phyloP scores from a whole-genome alignment of 208 protist species.

The Novymonas esmeraldas region DNA sequence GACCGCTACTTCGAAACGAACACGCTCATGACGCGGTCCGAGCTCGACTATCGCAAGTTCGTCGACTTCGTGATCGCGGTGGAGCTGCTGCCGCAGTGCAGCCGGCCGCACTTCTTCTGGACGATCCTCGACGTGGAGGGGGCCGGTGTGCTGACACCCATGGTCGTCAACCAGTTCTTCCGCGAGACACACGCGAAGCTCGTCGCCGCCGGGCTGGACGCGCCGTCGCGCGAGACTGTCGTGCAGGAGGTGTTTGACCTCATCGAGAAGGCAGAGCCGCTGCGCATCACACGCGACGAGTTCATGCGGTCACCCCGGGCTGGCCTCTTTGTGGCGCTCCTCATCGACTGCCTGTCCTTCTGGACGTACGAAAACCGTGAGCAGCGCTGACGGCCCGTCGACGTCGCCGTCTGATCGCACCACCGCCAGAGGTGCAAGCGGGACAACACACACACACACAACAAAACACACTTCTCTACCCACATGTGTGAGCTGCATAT shows the following conservation, averaged over 20 bases:
- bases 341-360: constrained; percentile 92
- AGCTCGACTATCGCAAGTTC: constrained; percentile 94
- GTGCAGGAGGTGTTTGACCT: constrained; percentile 92
- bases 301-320: constrained; percentile 80
- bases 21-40: constrained; percentile 79
- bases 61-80: constrained; percentile 93
- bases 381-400: constrained; percentile 35
- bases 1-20: constrained; percentile 92
- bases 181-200: constrained; percentile 88
- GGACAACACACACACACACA: no score
- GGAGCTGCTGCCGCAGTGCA: constrained; percentile 82
- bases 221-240: constrained; percentile 73
- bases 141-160: constrained; percentile 64
- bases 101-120: constrained; percentile 86
- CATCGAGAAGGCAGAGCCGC: constrained; percentile 77
- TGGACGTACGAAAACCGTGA: constrained; percentile 92
- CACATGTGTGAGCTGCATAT: background rate
- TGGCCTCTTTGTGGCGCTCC: constrained; percentile 80
- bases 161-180: constrained; percentile 89
- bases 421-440: no score
- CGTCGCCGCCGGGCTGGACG: constrained; percentile 59
- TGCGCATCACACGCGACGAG: constrained; percentile 87
- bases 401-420: no score
- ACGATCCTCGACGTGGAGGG: constrained; percentile 88
- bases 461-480: no score